phyloP scores from a whole-genome alignment of 2,329 filamentous ascomycete species.

The Rutstroemia sp. region DNA sequence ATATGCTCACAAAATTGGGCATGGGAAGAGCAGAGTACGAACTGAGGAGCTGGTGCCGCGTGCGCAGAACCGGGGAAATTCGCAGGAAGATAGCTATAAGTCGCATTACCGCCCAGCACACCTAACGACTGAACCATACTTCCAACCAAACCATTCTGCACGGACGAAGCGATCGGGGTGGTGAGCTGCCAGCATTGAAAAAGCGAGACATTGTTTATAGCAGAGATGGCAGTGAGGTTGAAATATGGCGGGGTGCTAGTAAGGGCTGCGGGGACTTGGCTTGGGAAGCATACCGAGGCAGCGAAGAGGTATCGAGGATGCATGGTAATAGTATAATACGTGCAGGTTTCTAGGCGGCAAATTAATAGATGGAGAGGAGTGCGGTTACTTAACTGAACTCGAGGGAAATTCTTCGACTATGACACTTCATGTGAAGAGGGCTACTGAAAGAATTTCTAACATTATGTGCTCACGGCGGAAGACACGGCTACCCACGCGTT shows the following conservation, averaged over 20 bases:
- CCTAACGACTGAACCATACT: not conserved
- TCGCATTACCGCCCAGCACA: not conserved
- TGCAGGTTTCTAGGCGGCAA: no score
- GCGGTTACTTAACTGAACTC: no score
- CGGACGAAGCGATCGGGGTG: not conserved
- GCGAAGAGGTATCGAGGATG: no score
- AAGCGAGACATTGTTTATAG: not conserved
- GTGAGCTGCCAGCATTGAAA: not conserved
- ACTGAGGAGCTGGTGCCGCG: not conserved
- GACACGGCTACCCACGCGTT: no score
- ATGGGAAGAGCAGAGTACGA: not conserved
- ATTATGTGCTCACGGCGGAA: no score
- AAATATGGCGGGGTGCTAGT: not conserved
- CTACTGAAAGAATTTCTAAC: no score
- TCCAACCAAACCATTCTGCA: not conserved
- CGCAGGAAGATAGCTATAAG: not conserved
- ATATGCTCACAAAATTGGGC: not conserved
- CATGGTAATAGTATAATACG: no score
- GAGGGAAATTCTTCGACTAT: no score
- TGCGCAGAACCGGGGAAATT: not conserved
- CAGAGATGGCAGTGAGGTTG: not conserved
- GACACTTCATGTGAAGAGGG: no score
- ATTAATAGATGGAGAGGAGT: no score
- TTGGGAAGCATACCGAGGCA: no score
- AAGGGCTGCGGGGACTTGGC: no score